Evolutionary conservation across 306 rosid species (phyloP).

Genomic region (Medicago ruthenica): DNA sequence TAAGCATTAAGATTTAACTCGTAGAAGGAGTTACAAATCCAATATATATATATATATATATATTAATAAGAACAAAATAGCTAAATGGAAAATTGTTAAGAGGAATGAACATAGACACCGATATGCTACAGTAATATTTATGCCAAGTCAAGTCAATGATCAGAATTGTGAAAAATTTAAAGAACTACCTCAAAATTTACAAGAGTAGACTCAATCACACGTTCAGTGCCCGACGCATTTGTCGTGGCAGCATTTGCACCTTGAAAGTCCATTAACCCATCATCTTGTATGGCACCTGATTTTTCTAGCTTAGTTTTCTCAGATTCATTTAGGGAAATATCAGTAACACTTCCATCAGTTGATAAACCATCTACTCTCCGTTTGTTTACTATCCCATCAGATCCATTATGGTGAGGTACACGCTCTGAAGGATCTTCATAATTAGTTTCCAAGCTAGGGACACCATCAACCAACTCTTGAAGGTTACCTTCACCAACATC

Average conservation of each 20-base stretch:
- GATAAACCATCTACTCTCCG: slow-evolving; percentile 64
- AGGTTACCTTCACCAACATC: slow-evolving; percentile 51
- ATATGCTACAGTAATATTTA: slow-evolving; percentile 25
- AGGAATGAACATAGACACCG: slow-evolving; percentile 11
- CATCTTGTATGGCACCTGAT: slow-evolving; percentile 57
- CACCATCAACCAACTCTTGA: slow-evolving; percentile 64
- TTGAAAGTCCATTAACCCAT: slow-evolving; percentile 61
- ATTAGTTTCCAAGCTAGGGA: slow-evolving; percentile 78
- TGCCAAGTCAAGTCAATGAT: slow-evolving; percentile 26
- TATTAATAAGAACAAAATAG: neutral
- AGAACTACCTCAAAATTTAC: slow-evolving; percentile 87
- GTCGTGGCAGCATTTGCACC: slow-evolving; percentile 61
- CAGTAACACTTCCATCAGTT: slow-evolving; percentile 67
- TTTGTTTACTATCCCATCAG: slow-evolving; percentile 71
- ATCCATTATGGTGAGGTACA: slow-evolving; percentile 52
- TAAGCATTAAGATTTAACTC: slow-evolving; percentile 15
- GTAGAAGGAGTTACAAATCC: neutral
- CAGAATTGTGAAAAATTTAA: slow-evolving; percentile 21
- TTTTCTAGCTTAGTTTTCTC: slow-evolving; percentile 63
- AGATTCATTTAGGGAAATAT: slow-evolving; percentile 58
- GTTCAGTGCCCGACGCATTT: slow-evolving; percentile 82
- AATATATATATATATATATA: too few species aligned
- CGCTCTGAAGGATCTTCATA: slow-evolving; percentile 62
- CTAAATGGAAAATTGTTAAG: neutral
- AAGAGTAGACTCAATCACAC: slow-evolving; percentile 83